Evolutionary conservation across 805 yeast genomes (phyloP).

Genomic region (Candida andamanensis): DNA sequence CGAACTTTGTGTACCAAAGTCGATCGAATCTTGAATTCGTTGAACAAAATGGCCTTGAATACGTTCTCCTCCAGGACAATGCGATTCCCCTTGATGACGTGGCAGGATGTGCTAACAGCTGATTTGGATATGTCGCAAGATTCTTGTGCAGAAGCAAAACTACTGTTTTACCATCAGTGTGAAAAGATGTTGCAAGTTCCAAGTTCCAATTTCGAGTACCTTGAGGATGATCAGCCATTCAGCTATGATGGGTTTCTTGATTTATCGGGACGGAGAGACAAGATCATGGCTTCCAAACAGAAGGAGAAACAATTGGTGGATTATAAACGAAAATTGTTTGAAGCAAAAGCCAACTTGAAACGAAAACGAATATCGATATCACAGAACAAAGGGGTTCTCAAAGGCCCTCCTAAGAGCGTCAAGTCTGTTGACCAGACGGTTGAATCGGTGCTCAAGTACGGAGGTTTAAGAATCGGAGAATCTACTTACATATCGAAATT

Average conservation of each 20-base stretch:
- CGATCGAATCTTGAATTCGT: too few species aligned
- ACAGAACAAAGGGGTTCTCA: conserved; percentile 9
- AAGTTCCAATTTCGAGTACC: conserved; percentile 24
- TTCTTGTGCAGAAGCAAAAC: background rate
- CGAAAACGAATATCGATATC: conserved; percentile 3
- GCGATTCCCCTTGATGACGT: conserved; percentile 16
- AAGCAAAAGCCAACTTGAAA: background rate
- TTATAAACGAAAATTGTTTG: conserved; percentile 5
- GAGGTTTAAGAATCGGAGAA: background rate
- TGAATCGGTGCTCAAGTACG: too few species aligned
- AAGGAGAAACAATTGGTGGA: conserved; percentile 2
- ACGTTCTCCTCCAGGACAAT: too few species aligned
- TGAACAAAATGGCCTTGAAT: too few species aligned
- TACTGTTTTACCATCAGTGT: conserved; percentile 17
- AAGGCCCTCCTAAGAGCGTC: too few species aligned
- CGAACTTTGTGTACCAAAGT: conserved; percentile 4
- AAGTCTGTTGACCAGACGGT: too few species aligned
- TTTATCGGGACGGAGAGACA: conserved; percentile 2
- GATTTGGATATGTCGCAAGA: conserved; percentile 13
- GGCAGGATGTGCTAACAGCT: conserved; percentile 28
- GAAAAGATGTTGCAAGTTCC: conserved; percentile 21
- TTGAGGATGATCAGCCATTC: conserved; percentile 11
- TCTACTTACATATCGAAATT: background rate
- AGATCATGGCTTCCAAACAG: background rate
- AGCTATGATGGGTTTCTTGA: conserved; percentile 7